Conservation (phyloP, 73 alveolate genomes). For the Paramecium bursaria region DNA sequence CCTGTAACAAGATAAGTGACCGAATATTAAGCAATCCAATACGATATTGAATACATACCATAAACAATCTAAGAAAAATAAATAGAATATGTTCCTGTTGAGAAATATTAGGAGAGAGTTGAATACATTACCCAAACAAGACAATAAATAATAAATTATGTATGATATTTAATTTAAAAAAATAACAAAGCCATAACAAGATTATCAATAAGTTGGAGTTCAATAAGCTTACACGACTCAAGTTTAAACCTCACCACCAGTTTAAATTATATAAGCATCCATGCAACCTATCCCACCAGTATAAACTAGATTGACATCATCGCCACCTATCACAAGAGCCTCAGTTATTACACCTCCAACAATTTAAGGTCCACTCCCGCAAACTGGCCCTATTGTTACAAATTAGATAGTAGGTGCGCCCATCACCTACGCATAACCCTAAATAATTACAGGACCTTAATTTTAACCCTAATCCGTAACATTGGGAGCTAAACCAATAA, state of each 20-base stretch:
- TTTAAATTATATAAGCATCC: too few species aligned
- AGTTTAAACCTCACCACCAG: not conserved
- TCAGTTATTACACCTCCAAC: too few species aligned
- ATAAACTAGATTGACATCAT: too few species aligned
- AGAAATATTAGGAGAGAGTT: constrained; percentile 58
- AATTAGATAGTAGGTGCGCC: constrained; percentile 61
- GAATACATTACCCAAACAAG: constrained; percentile 21
- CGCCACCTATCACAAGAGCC: too few species aligned
- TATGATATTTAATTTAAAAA: not conserved
- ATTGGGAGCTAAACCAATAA: not conserved
- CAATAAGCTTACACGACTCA: not conserved
- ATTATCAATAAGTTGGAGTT: constrained; percentile 13
- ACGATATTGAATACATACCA: constrained; percentile 62
- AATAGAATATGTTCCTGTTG: constrained; percentile 68
- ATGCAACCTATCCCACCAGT: not conserved
- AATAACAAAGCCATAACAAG: not conserved
- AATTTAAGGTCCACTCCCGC: too few species aligned
- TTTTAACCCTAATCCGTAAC: not conserved
- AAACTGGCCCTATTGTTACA: too few species aligned
- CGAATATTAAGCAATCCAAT: constrained; percentile 68
- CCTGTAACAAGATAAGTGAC: constrained; percentile 59
- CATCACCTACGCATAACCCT: not conserved
- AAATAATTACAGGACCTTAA: not conserved
- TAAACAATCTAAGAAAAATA: constrained; percentile 50
- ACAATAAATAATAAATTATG: not conserved